Evolutionary conservation across 176 grass and related monocot species (phyloP), one percentile per base, ranked within the genome.

Genomic region (Calamus simplicifolius): DNA sequence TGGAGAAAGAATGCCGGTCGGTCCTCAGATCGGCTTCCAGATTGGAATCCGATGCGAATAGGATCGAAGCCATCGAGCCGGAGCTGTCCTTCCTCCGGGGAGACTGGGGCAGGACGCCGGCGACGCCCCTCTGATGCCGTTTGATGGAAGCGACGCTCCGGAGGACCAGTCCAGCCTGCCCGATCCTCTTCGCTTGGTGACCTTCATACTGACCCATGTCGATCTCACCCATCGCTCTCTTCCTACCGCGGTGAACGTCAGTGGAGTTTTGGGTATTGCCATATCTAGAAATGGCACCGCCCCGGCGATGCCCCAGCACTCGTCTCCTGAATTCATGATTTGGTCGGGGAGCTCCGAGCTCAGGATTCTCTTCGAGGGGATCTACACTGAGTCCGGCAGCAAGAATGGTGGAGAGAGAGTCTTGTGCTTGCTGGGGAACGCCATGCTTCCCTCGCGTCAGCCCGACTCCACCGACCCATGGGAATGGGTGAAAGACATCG

Each of bases 391-490:
- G 71, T 62, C 18, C 2, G 31, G 19, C 30, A 31, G 28, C 23
- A 31, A 48, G 10, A 63, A 57, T 50, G 73, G 66, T 23, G 78
- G 54, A 5, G 85, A 86, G 68, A n/a, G 61, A 51, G 63, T 89
- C 59, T 56, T 95, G 19, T 95, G 90, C 81, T 51, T 95, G 70
- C 76, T 95, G 69, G 90, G 85, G 61, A 17, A 76, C 71, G 90
- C 85, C 27, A 16, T 83, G 25, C 72, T 95, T 17, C 90, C 85
- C 15, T 64, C 19, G 5, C 76, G 80, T 28, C 49, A 69, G 29
- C 4, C 12, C 25, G 79, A 71, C 71, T 70, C 56, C 66, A 52
- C 52, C 57, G n/a, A 71, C 48, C 85, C 81, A 48, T 88, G 89
- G 85, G 79, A 38, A 48, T 74, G 79, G 86, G 63, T 74, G 51